These are phyloP conservation scores for Linnemannia zychae DNA, from an alignment of 192 early-diverging fungal genomes.

Conservation along the genomic window DNA sequence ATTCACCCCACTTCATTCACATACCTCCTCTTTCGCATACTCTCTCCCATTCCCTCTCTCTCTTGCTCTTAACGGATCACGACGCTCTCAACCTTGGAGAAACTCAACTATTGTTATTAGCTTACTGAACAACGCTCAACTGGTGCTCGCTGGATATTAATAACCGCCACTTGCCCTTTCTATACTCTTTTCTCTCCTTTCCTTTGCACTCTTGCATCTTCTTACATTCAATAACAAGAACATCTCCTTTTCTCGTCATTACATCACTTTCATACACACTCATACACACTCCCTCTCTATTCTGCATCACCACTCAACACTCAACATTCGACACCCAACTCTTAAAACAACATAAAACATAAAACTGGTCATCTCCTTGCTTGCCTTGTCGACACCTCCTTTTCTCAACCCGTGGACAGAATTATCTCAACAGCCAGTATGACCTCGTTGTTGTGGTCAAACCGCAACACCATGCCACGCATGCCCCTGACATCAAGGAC, in stretches of 20 bases:
- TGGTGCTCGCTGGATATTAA: background rate
- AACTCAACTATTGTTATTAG: conserved; percentile 2
- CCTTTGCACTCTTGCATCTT: background rate
- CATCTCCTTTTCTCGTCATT: background rate
- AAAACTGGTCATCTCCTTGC: background rate
- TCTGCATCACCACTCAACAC: background rate
- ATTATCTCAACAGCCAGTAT: background rate
- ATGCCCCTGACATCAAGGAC: background rate
- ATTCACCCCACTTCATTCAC: background rate
- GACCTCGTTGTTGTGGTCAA: background rate
- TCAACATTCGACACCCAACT: too few species aligned
- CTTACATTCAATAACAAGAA: too few species aligned
- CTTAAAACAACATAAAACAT: too few species aligned
- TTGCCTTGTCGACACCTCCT: too few species aligned
- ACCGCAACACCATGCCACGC: conserved; percentile 7
- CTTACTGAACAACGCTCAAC: background rate
- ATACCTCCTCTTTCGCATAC: background rate
- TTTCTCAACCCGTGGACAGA: background rate
- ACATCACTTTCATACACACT: background rate
- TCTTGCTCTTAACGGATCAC: background rate
- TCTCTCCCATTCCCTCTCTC: background rate
- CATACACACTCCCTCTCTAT: background rate
- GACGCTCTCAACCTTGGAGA: background rate
- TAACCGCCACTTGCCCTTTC: background rate
- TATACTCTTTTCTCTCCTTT: background rate